Evolutionary conservation across 1,284 basidiomycete genomes (phyloP), one percentile per base, ranked within the genome.

Genomic region (Porogramme epimiltina): DNA sequence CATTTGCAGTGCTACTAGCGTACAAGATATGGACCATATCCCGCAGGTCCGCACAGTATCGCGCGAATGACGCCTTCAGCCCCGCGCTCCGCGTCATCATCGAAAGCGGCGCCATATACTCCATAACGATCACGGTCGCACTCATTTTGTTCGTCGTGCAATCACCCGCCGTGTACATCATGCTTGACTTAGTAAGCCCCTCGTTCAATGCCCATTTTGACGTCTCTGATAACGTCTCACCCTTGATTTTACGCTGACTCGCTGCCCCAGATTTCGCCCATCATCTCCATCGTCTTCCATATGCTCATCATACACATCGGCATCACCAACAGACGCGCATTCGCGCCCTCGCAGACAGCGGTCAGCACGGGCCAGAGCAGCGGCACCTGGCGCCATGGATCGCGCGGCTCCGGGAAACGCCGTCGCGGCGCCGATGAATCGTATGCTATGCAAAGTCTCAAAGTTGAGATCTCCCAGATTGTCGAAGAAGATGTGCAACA

Each of bases 51-150:
- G 42, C 59, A 2, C 48, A 49, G 5, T 56, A 47, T 36, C 51
- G 52, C 10, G 34, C 47, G 2, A 31, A 46, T 5, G 52, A 46
- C 28, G 42, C 52, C 8, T 61, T 68, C 41, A 56, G 53, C 16
- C 64, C 64, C 5, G 50, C 70, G 8, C 42, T 70, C 4, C 58
- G 61, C 26, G 64, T 67, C 26, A 53, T 69, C 22, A 51, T 71
- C 33, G 70, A 71, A 58, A 63, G 67, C 10, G 70, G 64, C 0
- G 50, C 59, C 1, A 50, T 71, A 15, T 70, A 70, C 54, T 66
- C 68, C 10, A 53, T 62, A 25, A 61, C 68, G 1, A 63, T 70
- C 42, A 57, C 66, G 44, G 56, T 62, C 16, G 61, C 62, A 3
- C 60, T 72, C 3, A 40, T 70, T 13, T 63, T 62, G 34, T 71